Percentiles rank a stretch among this genome's conserved stretches.
phyloP scores from a whole-genome alignment of 257 asterid species.

The Mitragyna speciosa region DNA sequence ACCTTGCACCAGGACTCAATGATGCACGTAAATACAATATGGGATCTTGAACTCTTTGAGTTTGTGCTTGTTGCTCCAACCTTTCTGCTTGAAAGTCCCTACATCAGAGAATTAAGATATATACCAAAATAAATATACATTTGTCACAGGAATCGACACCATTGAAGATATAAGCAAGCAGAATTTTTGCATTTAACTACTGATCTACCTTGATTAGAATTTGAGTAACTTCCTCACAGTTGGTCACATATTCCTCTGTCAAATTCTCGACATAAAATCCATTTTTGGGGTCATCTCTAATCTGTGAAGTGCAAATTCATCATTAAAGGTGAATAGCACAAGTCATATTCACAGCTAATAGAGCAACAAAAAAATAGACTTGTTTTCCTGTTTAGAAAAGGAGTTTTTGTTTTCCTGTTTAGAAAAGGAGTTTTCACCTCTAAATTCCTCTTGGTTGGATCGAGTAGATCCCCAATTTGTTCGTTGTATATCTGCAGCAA shows the following conservation, averaged over 20 bases:
- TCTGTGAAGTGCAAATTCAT: slow-evolving; percentile 44
- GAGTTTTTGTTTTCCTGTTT: background rate
- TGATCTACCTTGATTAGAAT: slow-evolving; percentile 70
- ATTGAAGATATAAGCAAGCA: background rate
- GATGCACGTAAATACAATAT: slow-evolving; percentile 76
- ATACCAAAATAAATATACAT: background rate
- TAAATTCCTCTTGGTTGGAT: slow-evolving; percentile 75
- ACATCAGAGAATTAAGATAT: background rate
- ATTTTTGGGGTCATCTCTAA: slow-evolving; percentile 71
- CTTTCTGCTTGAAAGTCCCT: slow-evolving; percentile 93
- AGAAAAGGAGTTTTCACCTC: slow-evolving; percentile 48
- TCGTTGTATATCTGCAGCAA: slow-evolving; percentile 72
- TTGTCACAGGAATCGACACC: background rate
- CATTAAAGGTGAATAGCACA: background rate
- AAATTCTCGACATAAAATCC: slow-evolving; percentile 90
- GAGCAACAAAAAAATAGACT: background rate
- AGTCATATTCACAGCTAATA: slow-evolving; percentile 5
- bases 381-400: background rate
- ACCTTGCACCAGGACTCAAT: slow-evolving; percentile 99
- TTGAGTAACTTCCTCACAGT: slow-evolving; percentile 83
- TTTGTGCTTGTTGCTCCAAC: slow-evolving; percentile 82
- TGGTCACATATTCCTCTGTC: slow-evolving; percentile 82
- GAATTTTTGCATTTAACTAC: background rate
- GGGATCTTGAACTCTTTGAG: slow-evolving; percentile 98
- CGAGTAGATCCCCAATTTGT: slow-evolving; percentile 86